Percentiles rank a stretch among this genome's conserved stretches.
phyloP scores from a whole-genome alignment of 148 eudicot genomes.

The Suaeda aralocaspica region DNA sequence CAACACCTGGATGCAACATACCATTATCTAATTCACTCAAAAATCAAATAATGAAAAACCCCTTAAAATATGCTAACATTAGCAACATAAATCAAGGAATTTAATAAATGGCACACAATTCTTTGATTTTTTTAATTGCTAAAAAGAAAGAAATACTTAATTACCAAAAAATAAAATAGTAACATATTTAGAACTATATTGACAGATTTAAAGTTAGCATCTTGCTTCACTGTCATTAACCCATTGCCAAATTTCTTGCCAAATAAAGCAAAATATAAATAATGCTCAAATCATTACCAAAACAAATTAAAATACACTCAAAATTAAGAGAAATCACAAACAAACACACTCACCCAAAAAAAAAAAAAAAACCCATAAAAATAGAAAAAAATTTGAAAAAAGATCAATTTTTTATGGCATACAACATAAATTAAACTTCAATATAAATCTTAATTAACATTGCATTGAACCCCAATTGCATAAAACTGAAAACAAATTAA shows the following conservation, averaged over 20 bases:
- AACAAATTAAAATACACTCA: not conserved
- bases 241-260: not conserved
- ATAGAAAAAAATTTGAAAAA: not conserved
- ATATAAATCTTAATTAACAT: not conserved
- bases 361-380: constrained; percentile 2
- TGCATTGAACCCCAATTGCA: not conserved
- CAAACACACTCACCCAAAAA: not conserved
- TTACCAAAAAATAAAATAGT: not conserved
- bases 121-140: not conserved
- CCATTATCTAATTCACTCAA: not conserved
- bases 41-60: constrained; percentile 12
- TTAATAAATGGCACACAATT: constrained; percentile 1
- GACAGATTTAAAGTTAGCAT: constrained; percentile 10
- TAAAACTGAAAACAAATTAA: not conserved
- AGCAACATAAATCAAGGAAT: not conserved
- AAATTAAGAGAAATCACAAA: not conserved
- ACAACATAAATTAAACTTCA: not conserved
- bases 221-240: not conserved
- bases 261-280: not conserved
- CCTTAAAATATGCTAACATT: not conserved
- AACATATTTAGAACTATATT: not conserved
- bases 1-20: constrained; percentile 3
- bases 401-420: constrained; percentile 4
- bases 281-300: not conserved
- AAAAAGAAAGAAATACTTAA: not conserved